Evolutionary conservation across 2,329 filamentous ascomycete species (phyloP).

Genomic region (Fusarium sp.): DNA sequence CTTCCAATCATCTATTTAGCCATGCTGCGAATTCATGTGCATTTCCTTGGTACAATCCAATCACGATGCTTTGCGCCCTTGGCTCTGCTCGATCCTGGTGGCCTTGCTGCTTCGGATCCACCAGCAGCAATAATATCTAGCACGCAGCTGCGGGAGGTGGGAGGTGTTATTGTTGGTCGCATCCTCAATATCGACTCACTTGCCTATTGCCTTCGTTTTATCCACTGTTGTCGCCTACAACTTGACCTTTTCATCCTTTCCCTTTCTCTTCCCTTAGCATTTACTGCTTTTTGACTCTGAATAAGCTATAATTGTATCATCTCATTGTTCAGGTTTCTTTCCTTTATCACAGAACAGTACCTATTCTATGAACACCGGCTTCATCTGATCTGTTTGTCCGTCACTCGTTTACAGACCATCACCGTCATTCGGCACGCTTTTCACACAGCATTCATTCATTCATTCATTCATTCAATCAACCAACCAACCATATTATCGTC

Average conservation of each 20-base stretch:
- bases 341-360: conserved; percentile 37
- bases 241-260: conserved; percentile 9
- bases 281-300: conserved; percentile 16
- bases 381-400: conserved; percentile 17
- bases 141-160: conserved; percentile 18
- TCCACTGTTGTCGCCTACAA: conserved; percentile 19
- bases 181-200: conserved; percentile 21
- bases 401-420: conserved; percentile 18
- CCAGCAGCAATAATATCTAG: conserved; percentile 16
- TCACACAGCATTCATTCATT: not conserved
- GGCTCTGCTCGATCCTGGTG: conserved; percentile 30
- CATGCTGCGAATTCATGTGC: conserved; percentile 33
- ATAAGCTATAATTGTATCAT: conserved; percentile 18
- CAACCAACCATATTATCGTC: conserved; percentile 9
- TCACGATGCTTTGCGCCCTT: conserved; percentile 36
- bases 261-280: conserved; percentile 3
- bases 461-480: too few species aligned
- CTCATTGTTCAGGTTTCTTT: conserved; percentile 29
- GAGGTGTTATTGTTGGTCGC: conserved; percentile 29
- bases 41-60: conserved; percentile 36
- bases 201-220: conserved; percentile 16
- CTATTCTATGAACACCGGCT: conserved; percentile 6
- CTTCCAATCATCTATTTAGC: conserved; percentile 44
- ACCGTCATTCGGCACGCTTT: conserved; percentile 11
- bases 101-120: conserved; percentile 22